Evolutionary conservation across 2,329 filamentous ascomycete genomes (phyloP).

Genomic region (Talaromyces sp.): DNA sequence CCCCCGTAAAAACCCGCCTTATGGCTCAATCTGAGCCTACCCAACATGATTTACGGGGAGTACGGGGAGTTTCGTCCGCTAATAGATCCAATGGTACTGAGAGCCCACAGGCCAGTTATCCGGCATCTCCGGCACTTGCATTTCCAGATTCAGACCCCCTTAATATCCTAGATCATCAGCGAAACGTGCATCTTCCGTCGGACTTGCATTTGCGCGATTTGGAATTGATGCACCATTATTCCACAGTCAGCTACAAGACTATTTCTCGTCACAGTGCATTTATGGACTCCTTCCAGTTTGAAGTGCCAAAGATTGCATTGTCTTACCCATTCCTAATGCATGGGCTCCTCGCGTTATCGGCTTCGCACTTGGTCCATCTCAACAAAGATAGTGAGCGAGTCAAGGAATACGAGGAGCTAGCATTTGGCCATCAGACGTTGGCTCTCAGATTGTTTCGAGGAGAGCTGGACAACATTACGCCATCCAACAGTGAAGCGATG

Average conservation of each 20-base stretch:
- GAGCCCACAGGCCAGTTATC: not conserved
- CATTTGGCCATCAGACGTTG: slow-evolving; percentile 23
- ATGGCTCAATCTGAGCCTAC: slow-evolving; percentile 6
- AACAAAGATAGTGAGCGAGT: slow-evolving; percentile 20
- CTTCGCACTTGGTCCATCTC: slow-evolving; percentile 21
- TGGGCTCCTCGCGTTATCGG: slow-evolving; percentile 22
- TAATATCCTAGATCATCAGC: slow-evolving; percentile 16
- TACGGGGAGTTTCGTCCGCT: not conserved
- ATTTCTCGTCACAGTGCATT: slow-evolving; percentile 18
- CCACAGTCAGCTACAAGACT: slow-evolving; percentile 27
- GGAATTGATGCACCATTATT: slow-evolving; percentile 42
- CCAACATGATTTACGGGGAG: not conserved
- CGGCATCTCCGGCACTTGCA: not conserved
- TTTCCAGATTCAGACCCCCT: slow-evolving; percentile 14
- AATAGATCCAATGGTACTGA: not conserved
- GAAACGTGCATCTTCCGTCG: slow-evolving; percentile 14
- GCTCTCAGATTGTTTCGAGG: slow-evolving; percentile 22
- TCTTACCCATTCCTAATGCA: slow-evolving; percentile 24
- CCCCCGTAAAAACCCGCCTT: slow-evolving; percentile 13
- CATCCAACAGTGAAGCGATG: slow-evolving; percentile 27
- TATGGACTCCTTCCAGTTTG: slow-evolving; percentile 18
- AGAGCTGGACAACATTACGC: slow-evolving; percentile 21
- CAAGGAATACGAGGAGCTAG: slow-evolving; percentile 22
- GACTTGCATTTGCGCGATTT: slow-evolving; percentile 33
- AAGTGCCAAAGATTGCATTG: slow-evolving; percentile 20